Conservation (phyloP, 371 early-diverging fungal genomes). For the Actinomortierella ambigua region DNA sequence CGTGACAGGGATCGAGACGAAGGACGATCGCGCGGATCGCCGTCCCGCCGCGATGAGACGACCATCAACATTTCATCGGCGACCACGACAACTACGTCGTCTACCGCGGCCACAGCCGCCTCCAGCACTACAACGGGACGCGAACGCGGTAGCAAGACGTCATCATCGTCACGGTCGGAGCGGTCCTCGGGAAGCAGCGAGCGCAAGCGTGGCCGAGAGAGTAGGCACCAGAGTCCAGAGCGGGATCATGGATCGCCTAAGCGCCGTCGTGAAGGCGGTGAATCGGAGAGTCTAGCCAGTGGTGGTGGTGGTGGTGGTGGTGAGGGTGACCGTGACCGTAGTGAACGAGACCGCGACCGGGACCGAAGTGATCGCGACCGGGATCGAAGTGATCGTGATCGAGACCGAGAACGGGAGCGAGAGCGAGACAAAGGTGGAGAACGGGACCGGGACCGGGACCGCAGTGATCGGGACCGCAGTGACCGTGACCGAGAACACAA, state of each 20-base stretch:
- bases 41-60: not conserved
- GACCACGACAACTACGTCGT: not conserved
- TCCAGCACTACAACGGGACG: too few species aligned
- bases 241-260: conserved; percentile 25
- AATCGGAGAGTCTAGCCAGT: not conserved
- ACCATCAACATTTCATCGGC: not conserved
- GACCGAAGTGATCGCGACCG: not conserved
- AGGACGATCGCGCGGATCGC: not conserved
- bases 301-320: too few species aligned
- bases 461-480: not conserved
- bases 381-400: conserved; percentile 1
- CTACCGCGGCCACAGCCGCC: too few species aligned
- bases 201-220: conserved; percentile 32
- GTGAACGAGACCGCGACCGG: not conserved
- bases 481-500: conserved; percentile 1
- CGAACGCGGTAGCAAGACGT: not conserved
- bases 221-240: conserved; percentile 21
- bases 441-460: conserved; percentile 4
- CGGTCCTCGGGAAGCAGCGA: conserved; percentile 19
- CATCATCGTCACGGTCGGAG: conserved; percentile 9
- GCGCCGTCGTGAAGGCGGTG: conserved; percentile 25
- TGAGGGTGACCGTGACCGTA: not conserved
- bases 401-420: too few species aligned
- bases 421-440: not conserved
- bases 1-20: conserved; percentile 4